A percentile compares a stretch with the other conserved stretches of the same genome.
phyloP scores from a whole-genome alignment of 176 grass and related monocot species.

The Dendrocalamus sinicus region DNA sequence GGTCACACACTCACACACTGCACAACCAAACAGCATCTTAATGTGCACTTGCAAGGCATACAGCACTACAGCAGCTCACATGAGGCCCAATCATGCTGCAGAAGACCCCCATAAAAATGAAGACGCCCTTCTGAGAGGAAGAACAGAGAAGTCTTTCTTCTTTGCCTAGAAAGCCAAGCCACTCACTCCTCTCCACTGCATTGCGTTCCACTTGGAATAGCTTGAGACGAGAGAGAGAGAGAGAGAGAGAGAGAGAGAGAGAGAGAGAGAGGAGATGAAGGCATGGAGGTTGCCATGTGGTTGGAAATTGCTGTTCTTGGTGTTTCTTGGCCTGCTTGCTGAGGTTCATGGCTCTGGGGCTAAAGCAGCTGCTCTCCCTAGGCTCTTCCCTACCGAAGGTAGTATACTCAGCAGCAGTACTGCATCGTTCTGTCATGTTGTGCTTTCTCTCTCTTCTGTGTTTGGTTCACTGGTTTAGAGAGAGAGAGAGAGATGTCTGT shows the following conservation, averaged over 20 bases:
- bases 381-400: slow-evolving; percentile 54
- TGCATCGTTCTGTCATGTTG: not conserved
- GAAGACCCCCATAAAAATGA: slow-evolving; percentile 4
- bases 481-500: not conserved
- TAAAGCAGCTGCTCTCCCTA: slow-evolving; percentile 14
- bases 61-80: not conserved
- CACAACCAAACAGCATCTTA: not conserved
- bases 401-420: not conserved
- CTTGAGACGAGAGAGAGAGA: not conserved
- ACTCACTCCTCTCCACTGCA: not conserved
- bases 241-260: slow-evolving; percentile 10
- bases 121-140: not conserved
- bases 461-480: not conserved
- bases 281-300: slow-evolving; percentile 13
- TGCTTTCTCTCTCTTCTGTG: not conserved
- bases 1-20: not conserved
- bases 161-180: slow-evolving; percentile 30
- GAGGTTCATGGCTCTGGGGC: slow-evolving; percentile 40
- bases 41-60: not conserved
- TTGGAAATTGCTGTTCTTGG: slow-evolving; percentile 4
- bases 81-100: not conserved
- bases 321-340: slow-evolving; percentile 28
- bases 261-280: slow-evolving; percentile 23
- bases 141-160: not conserved
- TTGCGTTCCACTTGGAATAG: slow-evolving; percentile 17